These are phyloP conservation scores for Rauvolfia tetraphylla DNA, from an alignment of 257 asterid genomes.

Conservation along the genomic window DNA sequence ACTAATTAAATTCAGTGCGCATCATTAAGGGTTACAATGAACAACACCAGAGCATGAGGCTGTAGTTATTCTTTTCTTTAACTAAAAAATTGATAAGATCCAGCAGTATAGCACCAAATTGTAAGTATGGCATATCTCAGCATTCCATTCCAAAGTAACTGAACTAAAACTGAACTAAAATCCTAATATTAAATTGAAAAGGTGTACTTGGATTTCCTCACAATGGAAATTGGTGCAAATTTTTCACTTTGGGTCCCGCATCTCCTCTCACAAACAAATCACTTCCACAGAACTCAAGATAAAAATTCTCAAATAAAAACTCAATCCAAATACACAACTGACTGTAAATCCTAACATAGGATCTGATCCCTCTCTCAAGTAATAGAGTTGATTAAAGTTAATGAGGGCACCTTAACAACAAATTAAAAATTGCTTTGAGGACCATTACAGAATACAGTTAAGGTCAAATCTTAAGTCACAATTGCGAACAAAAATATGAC, in stretches of 20 bases:
- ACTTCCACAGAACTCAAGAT: too few species aligned
- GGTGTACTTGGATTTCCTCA: too few species aligned
- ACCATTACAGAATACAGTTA: not conserved
- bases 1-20: not conserved
- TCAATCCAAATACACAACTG: too few species aligned
- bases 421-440: not conserved
- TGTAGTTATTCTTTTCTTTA: too few species aligned
- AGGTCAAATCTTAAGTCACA: not conserved
- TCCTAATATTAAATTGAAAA: not conserved
- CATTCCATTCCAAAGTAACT: not conserved
- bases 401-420: not conserved
- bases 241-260: too few species aligned
- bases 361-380: not conserved
- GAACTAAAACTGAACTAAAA: not conserved
- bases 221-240: too few species aligned
- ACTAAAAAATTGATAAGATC: too few species aligned
- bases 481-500: slow-evolving; percentile 22
- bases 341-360: too few species aligned
- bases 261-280: too few species aligned
- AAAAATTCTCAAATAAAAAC: too few species aligned
- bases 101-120: not conserved
- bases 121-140: not conserved
- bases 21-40: not conserved
- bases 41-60: not conserved
- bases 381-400: not conserved